Base-by-base conservation (phyloP, 2,329 filamentous ascomycete species). In the Colletotrichum costaricense region DNA sequence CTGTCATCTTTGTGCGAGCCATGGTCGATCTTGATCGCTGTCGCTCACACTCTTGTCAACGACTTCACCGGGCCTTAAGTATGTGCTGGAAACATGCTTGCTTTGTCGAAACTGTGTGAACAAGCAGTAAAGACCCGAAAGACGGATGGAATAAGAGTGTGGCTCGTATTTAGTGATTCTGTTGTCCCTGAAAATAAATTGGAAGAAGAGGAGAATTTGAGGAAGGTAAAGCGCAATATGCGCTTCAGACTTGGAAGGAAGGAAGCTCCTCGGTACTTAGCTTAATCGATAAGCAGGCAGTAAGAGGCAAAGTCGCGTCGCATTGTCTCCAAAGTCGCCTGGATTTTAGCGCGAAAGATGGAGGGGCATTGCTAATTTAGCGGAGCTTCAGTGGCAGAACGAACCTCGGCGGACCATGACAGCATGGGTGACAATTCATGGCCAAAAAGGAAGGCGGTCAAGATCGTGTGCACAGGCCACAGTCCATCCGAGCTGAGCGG, bases 201-300 rank as follows among this genome's bases (percentile, higher is more conserved):
- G 42, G 11, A 49, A 49, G 59, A 11, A 46, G 35, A 42, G 35
- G 16, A 3, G 24, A n/a, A 7, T 3, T 22, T 52, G 38, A 19
- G 59, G 6, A 49, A 19, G 16, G 16, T 42, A 19, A 42, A 42
- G 38, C 16, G 38, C 38, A 42, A 42, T 19, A 42, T 19, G 38
- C 38, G 38, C 2, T 19, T 42, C 16, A 14, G 38, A 19, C 38
- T 26, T 24, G 19, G 56, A 59, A 33, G 54, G 38, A 59, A 62
- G 65, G 42, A 69, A 73, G 55, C 46, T 73, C 42, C 54, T 38
- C 30, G 35, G 52, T 64, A 42, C 38, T 19, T 42, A 69, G 59
- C 66, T 69, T 73, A 69, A 73, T 73, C 71, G 71, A 73, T 73
- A 73, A 73, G 28, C 65, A 71, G 55, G 59, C 59, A 60, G 59